Conservation (phyloP, 306 rosid genomes). For the Rubus parviflorus region DNA sequence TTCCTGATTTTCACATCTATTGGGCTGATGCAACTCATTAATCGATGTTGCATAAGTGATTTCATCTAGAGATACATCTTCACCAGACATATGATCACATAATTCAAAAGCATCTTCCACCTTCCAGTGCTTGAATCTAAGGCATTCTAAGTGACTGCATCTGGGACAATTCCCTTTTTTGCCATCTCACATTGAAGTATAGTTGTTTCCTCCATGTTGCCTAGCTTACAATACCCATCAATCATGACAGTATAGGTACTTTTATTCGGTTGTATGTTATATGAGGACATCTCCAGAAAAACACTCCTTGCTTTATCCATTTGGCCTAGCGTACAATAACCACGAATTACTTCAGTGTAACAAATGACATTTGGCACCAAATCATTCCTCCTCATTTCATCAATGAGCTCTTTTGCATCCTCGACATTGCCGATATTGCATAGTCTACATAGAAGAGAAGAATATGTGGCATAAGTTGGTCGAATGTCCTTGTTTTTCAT, state of each 20-base stretch:
- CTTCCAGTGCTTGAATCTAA: not conserved
- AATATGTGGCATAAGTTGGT: not conserved
- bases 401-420: not conserved
- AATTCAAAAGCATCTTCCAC: not conserved
- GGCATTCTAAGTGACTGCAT: not conserved
- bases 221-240: not conserved
- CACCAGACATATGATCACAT: not conserved
- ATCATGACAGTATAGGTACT: not conserved
- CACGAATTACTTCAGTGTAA: not conserved
- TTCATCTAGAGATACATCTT: not conserved
- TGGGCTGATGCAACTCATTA: not conserved
- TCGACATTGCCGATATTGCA: not conserved
- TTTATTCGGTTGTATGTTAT: not conserved
- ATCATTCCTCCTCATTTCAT: not conserved
- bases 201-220: not conserved
- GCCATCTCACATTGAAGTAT: not conserved
- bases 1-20: not conserved
- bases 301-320: not conserved
- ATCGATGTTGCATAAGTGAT: not conserved
- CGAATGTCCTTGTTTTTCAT: not conserved
- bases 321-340: slow-evolving; percentile 1
- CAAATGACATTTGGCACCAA: not conserved
- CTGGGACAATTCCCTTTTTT: not conserved
- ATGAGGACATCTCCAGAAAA: not conserved
- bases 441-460: not conserved